These are phyloP conservation scores for Pseudozyma tsukubaensis DNA, from an alignment of 1,284 basidiomycete genomes.

Conservation along the genomic window DNA sequence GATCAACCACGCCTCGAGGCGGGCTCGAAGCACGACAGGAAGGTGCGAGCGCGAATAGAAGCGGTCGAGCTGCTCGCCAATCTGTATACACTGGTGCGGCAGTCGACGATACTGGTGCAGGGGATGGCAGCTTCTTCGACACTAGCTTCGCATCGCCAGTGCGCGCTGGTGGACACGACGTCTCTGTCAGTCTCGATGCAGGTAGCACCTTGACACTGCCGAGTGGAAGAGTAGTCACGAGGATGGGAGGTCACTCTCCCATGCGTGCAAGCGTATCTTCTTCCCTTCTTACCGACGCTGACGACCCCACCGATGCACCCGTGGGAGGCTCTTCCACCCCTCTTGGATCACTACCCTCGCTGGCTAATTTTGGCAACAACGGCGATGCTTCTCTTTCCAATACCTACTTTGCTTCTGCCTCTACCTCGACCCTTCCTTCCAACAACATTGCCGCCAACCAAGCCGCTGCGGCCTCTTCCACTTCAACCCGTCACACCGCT, in stretches of 20 bases:
- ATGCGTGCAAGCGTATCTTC: not conserved
- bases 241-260: constrained; percentile 13
- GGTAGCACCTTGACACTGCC: constrained; percentile 40
- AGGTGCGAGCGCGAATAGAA: not conserved
- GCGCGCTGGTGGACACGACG: constrained; percentile 18
- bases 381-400: too few relatives aligned
- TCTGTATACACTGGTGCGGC: constrained; percentile 8
- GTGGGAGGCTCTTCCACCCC: not conserved
- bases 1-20: constrained; percentile 15
- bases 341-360: not conserved
- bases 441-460: too few relatives aligned
- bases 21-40: not conserved
- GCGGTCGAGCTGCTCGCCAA: constrained; percentile 8
- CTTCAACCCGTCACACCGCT: not conserved
- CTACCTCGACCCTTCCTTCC: too few relatives aligned
- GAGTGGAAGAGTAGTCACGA: constrained; percentile 28
- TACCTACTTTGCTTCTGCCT: too few relatives aligned
- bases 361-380: too few relatives aligned
- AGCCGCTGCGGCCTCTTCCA: not conserved
- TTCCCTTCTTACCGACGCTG: too few relatives aligned
- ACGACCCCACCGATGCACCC: too few relatives aligned
- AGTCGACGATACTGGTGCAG: constrained; percentile 13
- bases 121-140: constrained; percentile 35
- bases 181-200: not conserved
- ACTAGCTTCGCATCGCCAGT: constrained; percentile 33